Conservation (phyloP, 805 yeast genomes). For the Saccharomyces mikatae region DNA sequence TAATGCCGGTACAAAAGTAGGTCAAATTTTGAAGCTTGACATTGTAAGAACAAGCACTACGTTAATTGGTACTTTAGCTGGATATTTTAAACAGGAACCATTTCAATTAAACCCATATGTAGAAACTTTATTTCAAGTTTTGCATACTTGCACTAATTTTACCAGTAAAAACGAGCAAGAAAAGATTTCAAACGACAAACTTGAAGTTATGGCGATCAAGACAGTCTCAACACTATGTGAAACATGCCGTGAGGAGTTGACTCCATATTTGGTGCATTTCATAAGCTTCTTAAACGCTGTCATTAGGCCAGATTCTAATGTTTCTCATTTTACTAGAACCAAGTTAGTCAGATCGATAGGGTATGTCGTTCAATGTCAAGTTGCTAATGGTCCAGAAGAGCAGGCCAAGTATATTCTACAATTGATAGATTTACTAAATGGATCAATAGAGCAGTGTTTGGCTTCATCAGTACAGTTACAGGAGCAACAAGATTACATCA, state of each 20-base stretch:
- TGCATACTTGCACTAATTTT: slow-evolving; percentile 17
- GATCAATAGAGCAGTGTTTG: slow-evolving; percentile 10
- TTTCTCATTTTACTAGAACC: slow-evolving; percentile 33
- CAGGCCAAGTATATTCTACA: slow-evolving; percentile 35
- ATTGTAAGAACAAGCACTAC: slow-evolving; percentile 25
- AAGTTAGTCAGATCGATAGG: slow-evolving; percentile 55
- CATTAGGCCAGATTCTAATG: slow-evolving; percentile 18
- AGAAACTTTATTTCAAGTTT: slow-evolving; percentile 23
- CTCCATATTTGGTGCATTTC: slow-evolving; percentile 20
- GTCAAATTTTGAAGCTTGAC: slow-evolving; percentile 18
- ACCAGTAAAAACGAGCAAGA: slow-evolving; percentile 1
- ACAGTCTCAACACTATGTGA: slow-evolving; percentile 26
- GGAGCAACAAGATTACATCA: slow-evolving; percentile 37
- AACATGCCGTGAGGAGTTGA: slow-evolving; percentile 21
- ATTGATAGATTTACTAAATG: slow-evolving; percentile 28
- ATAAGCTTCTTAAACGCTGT: slow-evolving; percentile 29
- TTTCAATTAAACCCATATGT: slow-evolving; percentile 18
- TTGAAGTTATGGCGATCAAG: slow-evolving; percentile 24
- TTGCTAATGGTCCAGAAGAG: slow-evolving; percentile 34
- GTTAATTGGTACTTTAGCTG: slow-evolving; percentile 24
- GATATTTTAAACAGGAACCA: slow-evolving; percentile 20
- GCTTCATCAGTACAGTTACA: slow-evolving; percentile 10
- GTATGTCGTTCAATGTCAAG: slow-evolving; percentile 49
- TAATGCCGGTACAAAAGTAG: slow-evolving; percentile 8
- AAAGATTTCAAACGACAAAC: slow-evolving; percentile 16